Conservation (phyloP, 2,329 filamentous ascomycete species). For the Trichoderma breve region DNA sequence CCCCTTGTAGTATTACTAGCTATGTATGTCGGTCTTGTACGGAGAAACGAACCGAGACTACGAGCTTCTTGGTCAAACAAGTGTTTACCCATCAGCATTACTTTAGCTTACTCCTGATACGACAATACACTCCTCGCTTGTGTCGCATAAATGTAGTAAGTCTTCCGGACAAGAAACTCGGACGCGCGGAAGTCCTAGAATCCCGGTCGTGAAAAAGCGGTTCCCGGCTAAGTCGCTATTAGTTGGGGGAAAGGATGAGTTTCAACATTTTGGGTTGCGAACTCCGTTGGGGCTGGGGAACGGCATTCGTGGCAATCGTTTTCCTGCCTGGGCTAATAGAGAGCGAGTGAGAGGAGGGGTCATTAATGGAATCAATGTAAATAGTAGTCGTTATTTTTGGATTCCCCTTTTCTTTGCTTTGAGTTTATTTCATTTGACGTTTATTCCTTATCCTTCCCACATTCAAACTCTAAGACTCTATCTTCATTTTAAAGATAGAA, state of each 20-base stretch:
- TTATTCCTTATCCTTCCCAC: not conserved
- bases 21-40: too few relatives aligned
- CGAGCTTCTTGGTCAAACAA: not conserved
- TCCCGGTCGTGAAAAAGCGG: not conserved
- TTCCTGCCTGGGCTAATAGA: not conserved
- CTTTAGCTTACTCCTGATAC: not conserved
- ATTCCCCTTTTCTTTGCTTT: not conserved
- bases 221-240: not conserved
- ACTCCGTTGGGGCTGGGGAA: not conserved
- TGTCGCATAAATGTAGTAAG: not conserved
- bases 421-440: not conserved
- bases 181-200: not conserved
- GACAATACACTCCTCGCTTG: not conserved
- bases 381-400: not conserved
- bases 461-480: not conserved
- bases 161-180: not conserved
- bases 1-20: not conserved
- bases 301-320: not conserved
- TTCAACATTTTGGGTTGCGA: not conserved
- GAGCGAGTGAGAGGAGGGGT: not conserved
- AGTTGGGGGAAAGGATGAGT: not conserved
- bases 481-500: not conserved
- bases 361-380: not conserved
- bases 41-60: not conserved
- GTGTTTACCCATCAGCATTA: not conserved